These are phyloP conservation scores for Phytophthora sp. DNA, from an alignment of 352 stramenopile species.

Conservation along the genomic window DNA sequence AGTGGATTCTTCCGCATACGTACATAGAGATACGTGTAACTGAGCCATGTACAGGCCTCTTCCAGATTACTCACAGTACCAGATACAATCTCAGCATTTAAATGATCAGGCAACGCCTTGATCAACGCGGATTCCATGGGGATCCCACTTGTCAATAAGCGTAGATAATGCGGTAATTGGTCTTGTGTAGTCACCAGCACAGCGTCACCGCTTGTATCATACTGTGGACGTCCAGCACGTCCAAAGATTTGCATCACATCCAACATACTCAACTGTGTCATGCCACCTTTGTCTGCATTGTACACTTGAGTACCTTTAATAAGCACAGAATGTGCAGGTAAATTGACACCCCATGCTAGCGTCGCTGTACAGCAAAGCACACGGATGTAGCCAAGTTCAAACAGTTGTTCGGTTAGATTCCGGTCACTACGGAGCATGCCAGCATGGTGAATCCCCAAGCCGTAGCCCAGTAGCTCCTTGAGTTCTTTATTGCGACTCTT, in stretches of 20 bases:
- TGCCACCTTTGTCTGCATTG: conserved; percentile 98
- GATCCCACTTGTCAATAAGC: conserved; percentile 95
- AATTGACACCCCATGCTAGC: conserved; percentile 99
- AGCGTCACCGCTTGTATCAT: conserved; percentile 98
- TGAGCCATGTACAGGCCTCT: conserved; percentile 97
- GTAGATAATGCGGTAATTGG: conserved; percentile 93
- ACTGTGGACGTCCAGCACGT: conserved; percentile 97
- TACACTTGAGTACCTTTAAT: conserved; percentile 99
- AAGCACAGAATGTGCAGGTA: conserved; percentile 98
- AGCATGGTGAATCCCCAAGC: conserved; percentile 98
- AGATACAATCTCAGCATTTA: conserved; percentile 99
- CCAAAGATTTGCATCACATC: conserved; percentile 99
- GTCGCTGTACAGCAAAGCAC: conserved; percentile 99
- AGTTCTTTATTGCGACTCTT: conserved; percentile 97
- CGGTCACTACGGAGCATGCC: conserved; percentile 96
- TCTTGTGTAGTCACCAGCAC: conserved; percentile 98
- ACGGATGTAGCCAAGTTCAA: conserved; percentile 96
- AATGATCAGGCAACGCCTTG: conserved; percentile 98
- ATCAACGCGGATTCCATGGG: conserved; percentile 99
- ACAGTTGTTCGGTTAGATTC: conserved; percentile 98
- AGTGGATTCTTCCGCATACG: conserved; percentile 98
- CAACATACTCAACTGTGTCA: conserved; percentile 97
- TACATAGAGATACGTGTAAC: conserved; percentile 99
- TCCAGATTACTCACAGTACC: conserved; percentile 98
- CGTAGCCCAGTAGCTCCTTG: conserved; percentile 92